Base-by-base conservation (phyloP, 1,139 yeast species). In the Debaryomyces sp. region DNA sequence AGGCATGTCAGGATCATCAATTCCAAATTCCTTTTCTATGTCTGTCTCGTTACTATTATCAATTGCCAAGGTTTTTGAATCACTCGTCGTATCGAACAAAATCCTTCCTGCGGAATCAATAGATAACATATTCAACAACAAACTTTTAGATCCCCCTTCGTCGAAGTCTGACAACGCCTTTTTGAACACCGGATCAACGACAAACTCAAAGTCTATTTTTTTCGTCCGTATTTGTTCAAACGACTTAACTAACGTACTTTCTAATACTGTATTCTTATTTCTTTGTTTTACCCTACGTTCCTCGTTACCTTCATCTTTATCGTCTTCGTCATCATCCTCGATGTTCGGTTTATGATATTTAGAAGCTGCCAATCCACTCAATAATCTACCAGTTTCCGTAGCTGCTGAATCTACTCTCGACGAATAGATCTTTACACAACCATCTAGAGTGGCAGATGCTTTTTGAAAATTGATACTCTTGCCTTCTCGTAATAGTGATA, bases 151-250 rank as follows among this genome's bases (percentile, higher is more conserved):
- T 5, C 97, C 97, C 32, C 97, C 97, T 68, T 91, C 97, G 64
- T 92, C 97, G 60, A 91, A 92, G 51, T 90, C 97, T 0, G 96
- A 89, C 44, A 92, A 75, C 45, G 96, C 91, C 59, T 89, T 90
- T 54, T 89, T 87, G 67, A 92, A 90, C 43, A 91, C 73, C 0
- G 97, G 97, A 66, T 92, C 97, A 42, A 89, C 86, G 8, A 85
- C 78, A 30, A 88, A 70, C 57, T 89, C 96, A 54, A 85, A 83
- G 46, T 90, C 96, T 38, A 87, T 68, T 54, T 85, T 83, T 61
- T 85, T 87, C 50, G 86, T 75, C 54, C 72, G 74, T 10, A 91
- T 73, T 18, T 80, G 68, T 5, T 80, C 84, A 59, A 87, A 87
- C 18, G 77, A 76, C 3, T 27, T 33, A 3, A 75, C 80, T 50